These are phyloP conservation scores for Avena sativa DNA, from an alignment of 176 grass and related monocot genomes.

Conservation along the genomic window DNA sequence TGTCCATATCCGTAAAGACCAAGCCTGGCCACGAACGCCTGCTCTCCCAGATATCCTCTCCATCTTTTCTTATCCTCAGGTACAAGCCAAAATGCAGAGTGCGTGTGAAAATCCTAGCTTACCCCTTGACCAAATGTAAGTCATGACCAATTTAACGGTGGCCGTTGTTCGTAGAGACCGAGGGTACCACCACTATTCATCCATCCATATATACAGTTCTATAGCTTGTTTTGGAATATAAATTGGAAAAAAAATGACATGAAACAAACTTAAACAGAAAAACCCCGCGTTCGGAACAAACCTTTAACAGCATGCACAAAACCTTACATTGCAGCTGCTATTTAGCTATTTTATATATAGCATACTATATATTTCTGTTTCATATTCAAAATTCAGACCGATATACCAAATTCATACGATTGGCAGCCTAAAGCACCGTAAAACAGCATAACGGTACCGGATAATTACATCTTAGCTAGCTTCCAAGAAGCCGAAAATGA, in stretches of 20 bases:
- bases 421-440: not conserved
- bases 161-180: not conserved
- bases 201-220: not conserved
- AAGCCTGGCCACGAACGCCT: slow-evolving; percentile 69
- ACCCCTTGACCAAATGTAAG: slow-evolving; percentile 1
- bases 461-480: slow-evolving; percentile 36
- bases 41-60: slow-evolving; percentile 59
- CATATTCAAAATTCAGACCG: not conserved
- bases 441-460: not conserved
- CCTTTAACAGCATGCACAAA: not conserved
- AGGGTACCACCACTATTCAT: not conserved
- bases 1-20: slow-evolving; percentile 69
- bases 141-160: not conserved
- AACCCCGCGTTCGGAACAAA: not conserved
- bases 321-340: not conserved
- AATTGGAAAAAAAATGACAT: not conserved
- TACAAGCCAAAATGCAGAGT: slow-evolving; percentile 30
- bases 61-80: slow-evolving; percentile 75
- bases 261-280: not conserved
- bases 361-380: not conserved
- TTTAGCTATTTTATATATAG: not conserved
- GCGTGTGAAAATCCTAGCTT: not conserved
- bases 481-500: slow-evolving; percentile 55
- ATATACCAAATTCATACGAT: not conserved
- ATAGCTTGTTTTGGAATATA: not conserved